phyloP scores from a whole-genome alignment of 179 eudicot genomes.

The Heliamphora pulchella region DNA sequence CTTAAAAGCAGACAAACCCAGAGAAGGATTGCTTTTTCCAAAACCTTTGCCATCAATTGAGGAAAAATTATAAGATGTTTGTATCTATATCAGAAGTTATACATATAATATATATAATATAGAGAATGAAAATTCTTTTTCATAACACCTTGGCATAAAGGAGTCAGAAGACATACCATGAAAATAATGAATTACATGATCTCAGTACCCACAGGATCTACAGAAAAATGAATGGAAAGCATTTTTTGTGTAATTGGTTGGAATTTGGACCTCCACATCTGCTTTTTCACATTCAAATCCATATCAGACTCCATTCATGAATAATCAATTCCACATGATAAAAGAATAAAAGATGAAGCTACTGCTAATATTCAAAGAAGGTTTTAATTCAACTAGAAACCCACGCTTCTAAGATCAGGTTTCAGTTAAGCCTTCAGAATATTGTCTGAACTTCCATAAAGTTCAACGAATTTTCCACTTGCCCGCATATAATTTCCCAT shows the following conservation, averaged over 20 bases:
- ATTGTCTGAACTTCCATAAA: background rate
- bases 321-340: background rate
- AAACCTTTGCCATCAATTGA: background rate
- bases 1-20: background rate
- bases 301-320: background rate
- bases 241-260: constrained; percentile 42
- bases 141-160: background rate
- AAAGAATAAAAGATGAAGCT: background rate
- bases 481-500: background rate
- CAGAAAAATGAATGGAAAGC: constrained; percentile 44
- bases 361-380: background rate
- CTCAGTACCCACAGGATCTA: constrained; percentile 80
- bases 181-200: constrained; percentile 47
- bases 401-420: background rate
- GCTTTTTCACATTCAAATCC: constrained; percentile 17
- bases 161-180: constrained; percentile 9
- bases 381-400: background rate
- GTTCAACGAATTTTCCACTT: background rate
- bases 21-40: background rate
- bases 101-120: background rate
- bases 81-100: background rate
- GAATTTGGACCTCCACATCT: constrained; percentile 68
- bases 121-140: background rate
- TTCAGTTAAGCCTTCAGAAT: background rate
- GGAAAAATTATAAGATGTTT: constrained; percentile 9